A percentile compares a stretch with the other conserved stretches of the same genome.
These are phyloP conservation scores for Acaromyces ingoldii DNA, from an alignment of 1,284 basidiomycete genomes.

Conservation along the genomic window DNA sequence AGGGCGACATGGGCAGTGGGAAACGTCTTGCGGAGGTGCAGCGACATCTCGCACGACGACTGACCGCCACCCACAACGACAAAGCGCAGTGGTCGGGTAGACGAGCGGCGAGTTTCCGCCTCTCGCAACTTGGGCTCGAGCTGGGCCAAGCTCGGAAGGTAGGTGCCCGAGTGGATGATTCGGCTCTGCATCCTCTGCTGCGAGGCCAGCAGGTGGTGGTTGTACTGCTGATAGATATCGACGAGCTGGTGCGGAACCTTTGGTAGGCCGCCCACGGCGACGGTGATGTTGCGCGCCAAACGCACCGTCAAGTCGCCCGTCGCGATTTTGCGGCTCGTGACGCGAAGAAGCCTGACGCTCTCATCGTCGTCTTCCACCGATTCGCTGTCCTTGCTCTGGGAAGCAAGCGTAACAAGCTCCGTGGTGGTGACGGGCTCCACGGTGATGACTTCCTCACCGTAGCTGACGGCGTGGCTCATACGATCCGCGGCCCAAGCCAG, in stretches of 20 bases:
- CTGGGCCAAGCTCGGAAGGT: slow-evolving; percentile 30
- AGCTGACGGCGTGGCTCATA: slow-evolving; percentile 37
- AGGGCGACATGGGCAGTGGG: slow-evolving; percentile 42
- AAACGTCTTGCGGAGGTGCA: slow-evolving; percentile 44
- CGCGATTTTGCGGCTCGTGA: slow-evolving; percentile 17
- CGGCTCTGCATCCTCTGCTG: slow-evolving; percentile 13
- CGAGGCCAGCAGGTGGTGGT: no score
- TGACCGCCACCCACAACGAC: slow-evolving; percentile 49
- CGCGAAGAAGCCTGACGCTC: slow-evolving; percentile 23
- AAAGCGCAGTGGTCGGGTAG: slow-evolving; percentile 26
- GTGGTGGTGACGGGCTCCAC: slow-evolving; percentile 33
- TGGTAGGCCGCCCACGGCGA: slow-evolving; percentile 42
- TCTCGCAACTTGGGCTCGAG: slow-evolving; percentile 31
- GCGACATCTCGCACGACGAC: slow-evolving; percentile 43
- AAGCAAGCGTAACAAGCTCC: no score
- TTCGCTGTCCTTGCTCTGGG: slow-evolving; percentile 9
- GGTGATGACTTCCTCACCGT: slow-evolving; percentile 36
- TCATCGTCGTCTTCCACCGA: slow-evolving; percentile 9
- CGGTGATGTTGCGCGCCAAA: slow-evolving; percentile 36
- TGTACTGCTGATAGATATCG: slow-evolving; percentile 15
- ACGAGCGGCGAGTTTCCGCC: slow-evolving; percentile 7
- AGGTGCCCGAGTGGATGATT: slow-evolving; percentile 44
- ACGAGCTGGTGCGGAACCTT: slow-evolving; percentile 32
- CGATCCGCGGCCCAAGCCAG: slow-evolving; percentile 45
- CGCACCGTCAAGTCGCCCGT: slow-evolving; percentile 16